These are phyloP conservation scores for Naganishia onofrii DNA, from an alignment of 768 basidiomycete species.

Conservation along the genomic window DNA sequence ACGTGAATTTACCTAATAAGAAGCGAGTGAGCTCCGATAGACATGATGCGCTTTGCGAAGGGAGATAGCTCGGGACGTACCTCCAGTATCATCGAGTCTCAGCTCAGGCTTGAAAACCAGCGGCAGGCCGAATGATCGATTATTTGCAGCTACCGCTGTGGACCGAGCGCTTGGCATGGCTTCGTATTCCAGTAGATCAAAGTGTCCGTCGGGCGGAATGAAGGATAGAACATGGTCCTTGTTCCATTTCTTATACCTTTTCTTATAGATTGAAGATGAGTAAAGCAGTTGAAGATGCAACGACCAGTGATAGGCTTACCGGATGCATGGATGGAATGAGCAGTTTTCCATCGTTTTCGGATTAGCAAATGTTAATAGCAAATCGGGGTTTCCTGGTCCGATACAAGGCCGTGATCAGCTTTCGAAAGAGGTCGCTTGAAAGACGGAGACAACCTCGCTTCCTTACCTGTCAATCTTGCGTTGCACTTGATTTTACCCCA, in stretches of 20 bases:
- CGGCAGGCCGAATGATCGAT: slow-evolving; percentile 29
- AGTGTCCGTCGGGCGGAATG: slow-evolving; percentile 87
- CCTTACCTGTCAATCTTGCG: slow-evolving; percentile 70
- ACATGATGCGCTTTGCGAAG: too few species aligned
- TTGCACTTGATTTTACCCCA: slow-evolving; percentile 77
- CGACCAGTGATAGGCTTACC: slow-evolving; percentile 57
- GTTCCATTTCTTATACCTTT: slow-evolving; percentile 74
- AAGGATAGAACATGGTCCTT: slow-evolving; percentile 78
- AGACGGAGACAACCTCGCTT: not conserved
- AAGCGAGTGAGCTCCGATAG: slow-evolving; percentile 56
- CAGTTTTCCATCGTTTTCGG: slow-evolving; percentile 70
- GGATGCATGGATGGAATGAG: slow-evolving; percentile 87
- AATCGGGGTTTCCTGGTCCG: slow-evolving; percentile 76
- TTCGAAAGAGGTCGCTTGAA: slow-evolving; percentile 4
- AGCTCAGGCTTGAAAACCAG: slow-evolving; percentile 46
- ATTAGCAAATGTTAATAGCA: slow-evolving; percentile 72
- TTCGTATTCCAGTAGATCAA: slow-evolving; percentile 73
- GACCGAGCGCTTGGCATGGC: slow-evolving; percentile 58
- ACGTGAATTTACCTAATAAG: slow-evolving; percentile 46
- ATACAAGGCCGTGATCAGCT: too few species aligned
- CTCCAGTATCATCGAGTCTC: slow-evolving; percentile 55
- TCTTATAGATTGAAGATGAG: slow-evolving; percentile 52
- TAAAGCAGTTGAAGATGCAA: slow-evolving; percentile 8
- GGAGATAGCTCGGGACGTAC: slow-evolving; percentile 40
- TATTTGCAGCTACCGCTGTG: slow-evolving; percentile 38